Conservation (phyloP, 2,329 filamentous ascomycete species). For the Helminthosporium solani region DNA sequence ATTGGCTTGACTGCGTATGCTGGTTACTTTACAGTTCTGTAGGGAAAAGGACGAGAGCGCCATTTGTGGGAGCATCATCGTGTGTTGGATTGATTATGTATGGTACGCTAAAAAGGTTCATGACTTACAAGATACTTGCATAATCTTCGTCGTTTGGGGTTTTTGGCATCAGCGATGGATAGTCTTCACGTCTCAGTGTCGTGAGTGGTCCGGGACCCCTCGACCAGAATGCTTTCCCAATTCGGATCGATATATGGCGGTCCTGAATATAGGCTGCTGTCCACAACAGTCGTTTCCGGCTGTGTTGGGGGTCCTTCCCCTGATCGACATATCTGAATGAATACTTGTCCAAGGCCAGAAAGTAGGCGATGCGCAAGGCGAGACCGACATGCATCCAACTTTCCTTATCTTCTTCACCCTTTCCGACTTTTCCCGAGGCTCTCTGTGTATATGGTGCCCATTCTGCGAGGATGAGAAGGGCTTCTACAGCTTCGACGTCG, state of each 20-base stretch:
- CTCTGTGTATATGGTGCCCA: conserved; percentile 69
- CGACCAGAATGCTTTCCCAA: conserved; percentile 74
- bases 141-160: conserved; percentile 64
- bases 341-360: conserved; percentile 68
- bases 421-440: conserved; percentile 63
- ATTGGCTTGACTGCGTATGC: conserved; percentile 48
- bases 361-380: conserved; percentile 68
- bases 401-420: conserved; percentile 71
- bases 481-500: conserved; percentile 70
- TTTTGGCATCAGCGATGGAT: conserved; percentile 63
- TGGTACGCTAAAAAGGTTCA: no score
- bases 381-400: conserved; percentile 77
- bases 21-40: neutral
- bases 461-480: conserved; percentile 67
- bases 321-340: conserved; percentile 63
- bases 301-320: conserved; percentile 60
- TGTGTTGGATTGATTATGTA: no score
- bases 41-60: no score
- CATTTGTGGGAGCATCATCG: no score
- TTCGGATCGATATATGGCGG: conserved; percentile 63
- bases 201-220: conserved; percentile 68
- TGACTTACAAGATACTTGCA: conserved; percentile 63
- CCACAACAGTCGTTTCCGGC: conserved; percentile 68
- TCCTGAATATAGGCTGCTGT: conserved; percentile 51
- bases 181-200: conserved; percentile 64